Conservation (phyloP, 148 eudicot genomes). For the Rhododendron kiyosumense region DNA sequence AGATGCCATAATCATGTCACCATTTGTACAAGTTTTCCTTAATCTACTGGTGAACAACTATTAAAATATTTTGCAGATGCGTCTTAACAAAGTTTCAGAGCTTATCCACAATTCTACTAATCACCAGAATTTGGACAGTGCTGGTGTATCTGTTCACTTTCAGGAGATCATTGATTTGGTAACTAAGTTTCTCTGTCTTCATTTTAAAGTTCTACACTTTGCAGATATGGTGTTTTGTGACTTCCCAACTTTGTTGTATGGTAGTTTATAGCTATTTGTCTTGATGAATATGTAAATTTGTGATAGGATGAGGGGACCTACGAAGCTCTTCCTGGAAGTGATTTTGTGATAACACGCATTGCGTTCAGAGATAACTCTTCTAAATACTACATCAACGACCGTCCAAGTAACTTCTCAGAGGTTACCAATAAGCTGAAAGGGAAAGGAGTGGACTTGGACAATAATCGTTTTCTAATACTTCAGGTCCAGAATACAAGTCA, state of each 20-base stretch:
- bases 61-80: slow-evolving; percentile 55
- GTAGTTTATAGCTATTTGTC: too few species aligned
- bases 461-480: slow-evolving; percentile 92
- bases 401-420: slow-evolving; percentile 73
- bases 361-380: slow-evolving; percentile 89
- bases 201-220: not conserved
- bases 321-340: slow-evolving; percentile 88
- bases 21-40: too few species aligned
- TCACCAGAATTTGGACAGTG: slow-evolving; percentile 86
- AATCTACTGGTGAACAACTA: too few species aligned
- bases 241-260: too few species aligned
- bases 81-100: slow-evolving; percentile 94
- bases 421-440: slow-evolving; percentile 81
- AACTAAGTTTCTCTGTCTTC: not conserved
- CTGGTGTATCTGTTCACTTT: slow-evolving; percentile 89
- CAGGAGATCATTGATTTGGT: slow-evolving; percentile 92
- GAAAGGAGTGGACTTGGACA: slow-evolving; percentile 97
- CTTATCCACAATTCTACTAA: slow-evolving; percentile 90
- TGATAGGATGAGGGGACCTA: slow-evolving; percentile 70
- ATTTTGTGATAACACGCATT: slow-evolving; percentile 75
- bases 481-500: slow-evolving; percentile 46
- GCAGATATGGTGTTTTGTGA: not conserved
- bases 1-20: too few species aligned
- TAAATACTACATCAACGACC: slow-evolving; percentile 79
- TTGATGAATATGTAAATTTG: not conserved